Base-by-base conservation (phyloP, 768 basidiomycete species). In the Cubamyces sp. region DNA sequence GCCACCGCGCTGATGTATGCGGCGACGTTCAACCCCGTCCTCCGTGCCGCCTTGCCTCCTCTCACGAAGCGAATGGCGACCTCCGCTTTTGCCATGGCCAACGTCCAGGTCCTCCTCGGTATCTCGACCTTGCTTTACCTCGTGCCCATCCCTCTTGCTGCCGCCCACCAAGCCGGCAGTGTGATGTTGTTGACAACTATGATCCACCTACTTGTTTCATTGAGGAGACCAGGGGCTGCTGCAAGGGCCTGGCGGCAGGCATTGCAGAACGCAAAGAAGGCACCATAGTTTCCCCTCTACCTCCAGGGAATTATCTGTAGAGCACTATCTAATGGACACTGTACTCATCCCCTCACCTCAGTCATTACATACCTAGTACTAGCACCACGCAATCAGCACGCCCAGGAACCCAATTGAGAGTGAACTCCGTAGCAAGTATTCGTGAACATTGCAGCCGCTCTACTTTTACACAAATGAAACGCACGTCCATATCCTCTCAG, bases 121-220 rank as follows among this genome's bases (percentile, higher is more conserved):
- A 84, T 91, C 63, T 80, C 89, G 25, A 99, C 97, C 0, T 77
- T 98, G 23, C 73, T 98, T 14, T 96, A 96, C 74, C 83, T 98
- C 40, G 97, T 98, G 1, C 97, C 97, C 0, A 84, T 94, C 0
- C 92, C 92, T 2, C 77, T 98, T 3, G 97, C 97, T 8, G 94
- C 96, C 14, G 83, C 88, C 34, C 97, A 99, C 73, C 97, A 99
- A 74, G 96, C 94, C 0, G 97, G 96, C 5, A 96, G 94, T 69
- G 90, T 98, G 7, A 81, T 89, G 41, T 78, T 99, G 7, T 77
- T 99, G 49, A 95, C 90, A 21, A 84, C 90, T 5, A 85, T 94
- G 81, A 73, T 94, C 1, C 93, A 93, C 53, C 72, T 96, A 3
- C 76, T 91, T 6, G 81, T 91, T 18, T 81, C 87, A 0, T 74